These are phyloP conservation scores for Colletotrichum spaethianum DNA, from an alignment of 2,329 filamentous ascomycete genomes.

Conservation along the genomic window DNA sequence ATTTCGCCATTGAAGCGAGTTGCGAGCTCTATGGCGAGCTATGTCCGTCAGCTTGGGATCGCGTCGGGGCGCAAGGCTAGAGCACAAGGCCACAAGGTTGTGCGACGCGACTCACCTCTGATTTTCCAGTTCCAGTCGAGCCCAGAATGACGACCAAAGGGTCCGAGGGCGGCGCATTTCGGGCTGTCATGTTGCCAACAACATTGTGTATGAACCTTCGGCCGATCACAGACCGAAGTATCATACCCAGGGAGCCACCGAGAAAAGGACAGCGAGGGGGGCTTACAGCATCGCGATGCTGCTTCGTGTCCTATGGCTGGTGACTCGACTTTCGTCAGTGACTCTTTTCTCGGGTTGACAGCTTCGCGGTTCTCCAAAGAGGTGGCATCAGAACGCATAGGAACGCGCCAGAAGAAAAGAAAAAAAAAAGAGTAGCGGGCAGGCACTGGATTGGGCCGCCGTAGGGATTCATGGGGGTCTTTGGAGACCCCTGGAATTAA, in stretches of 20 bases:
- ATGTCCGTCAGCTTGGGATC: background rate
- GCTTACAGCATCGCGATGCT: conserved; percentile 23
- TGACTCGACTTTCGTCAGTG: conserved; percentile 9
- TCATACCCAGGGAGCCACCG: conserved; percentile 31
- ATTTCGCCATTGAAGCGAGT: conserved; percentile 89
- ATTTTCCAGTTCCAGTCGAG: conserved; percentile 94
- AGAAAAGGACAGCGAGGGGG: conserved; percentile 18
- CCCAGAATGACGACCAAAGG: conserved; percentile 88
- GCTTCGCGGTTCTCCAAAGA: conserved; percentile 8
- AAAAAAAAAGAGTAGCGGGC: conserved; percentile 24
- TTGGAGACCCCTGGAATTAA: conserved; percentile 34
- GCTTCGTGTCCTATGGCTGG: conserved; percentile 13
- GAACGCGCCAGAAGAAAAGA: conserved; percentile 40
- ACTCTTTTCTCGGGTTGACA: conserved; percentile 1
- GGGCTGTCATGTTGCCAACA: conserved; percentile 43
- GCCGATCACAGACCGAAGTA: conserved; percentile 29
- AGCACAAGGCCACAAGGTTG: background rate
- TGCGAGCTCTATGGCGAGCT: conserved; percentile 93
- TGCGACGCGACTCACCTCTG: conserved; percentile 73
- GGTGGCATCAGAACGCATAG: conserved; percentile 38
- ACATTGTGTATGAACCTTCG: conserved; percentile 44
- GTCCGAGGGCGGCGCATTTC: conserved; percentile 58
- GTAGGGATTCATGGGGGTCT: conserved; percentile 1
- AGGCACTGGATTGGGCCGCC: conserved; percentile 24
- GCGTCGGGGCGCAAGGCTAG: background rate